phyloP scores from a whole-genome alignment of 176 grass and related monocot genomes.

The Carex littledalei region DNA sequence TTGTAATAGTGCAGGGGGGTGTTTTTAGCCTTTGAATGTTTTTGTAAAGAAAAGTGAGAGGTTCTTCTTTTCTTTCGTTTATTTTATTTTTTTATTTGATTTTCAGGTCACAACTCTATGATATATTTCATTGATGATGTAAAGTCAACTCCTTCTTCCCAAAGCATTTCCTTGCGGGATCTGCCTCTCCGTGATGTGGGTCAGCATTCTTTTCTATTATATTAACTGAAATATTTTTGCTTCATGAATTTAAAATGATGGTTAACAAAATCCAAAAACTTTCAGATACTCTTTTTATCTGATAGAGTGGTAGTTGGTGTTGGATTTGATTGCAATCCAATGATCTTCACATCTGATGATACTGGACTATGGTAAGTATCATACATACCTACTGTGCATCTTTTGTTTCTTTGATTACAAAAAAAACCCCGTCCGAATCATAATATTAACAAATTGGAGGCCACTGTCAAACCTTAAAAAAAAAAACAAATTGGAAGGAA shows the following conservation, averaged over 20 bases:
- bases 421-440: not conserved
- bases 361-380: slow-evolving; percentile 88
- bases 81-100: slow-evolving; percentile 19
- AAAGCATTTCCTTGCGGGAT: slow-evolving; percentile 72
- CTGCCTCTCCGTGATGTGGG: slow-evolving; percentile 99
- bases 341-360: slow-evolving; percentile 83
- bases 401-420: not conserved
- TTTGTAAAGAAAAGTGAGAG: not conserved
- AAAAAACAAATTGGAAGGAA: not conserved
- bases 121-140: slow-evolving; percentile 96
- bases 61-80: slow-evolving; percentile 20
- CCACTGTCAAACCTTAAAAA: no score
- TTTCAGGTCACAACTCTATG: slow-evolving; percentile 90
- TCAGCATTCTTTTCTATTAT: slow-evolving; percentile 93
- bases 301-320: slow-evolving; percentile 79
- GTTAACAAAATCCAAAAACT: slow-evolving; percentile 29
- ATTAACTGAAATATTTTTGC: slow-evolving; percentile 26
- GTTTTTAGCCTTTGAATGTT: not conserved
- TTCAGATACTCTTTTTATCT: slow-evolving; percentile 92
- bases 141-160: slow-evolving; percentile 63
- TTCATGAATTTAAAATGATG: slow-evolving; percentile 31
- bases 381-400: not conserved
- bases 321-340: slow-evolving; percentile 97
- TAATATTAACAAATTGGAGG: not conserved
- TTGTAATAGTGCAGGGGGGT: not conserved